Conservation (phyloP, 1,284 basidiomycete genomes). For the Cutaneotrichosporon dermatis region DNA sequence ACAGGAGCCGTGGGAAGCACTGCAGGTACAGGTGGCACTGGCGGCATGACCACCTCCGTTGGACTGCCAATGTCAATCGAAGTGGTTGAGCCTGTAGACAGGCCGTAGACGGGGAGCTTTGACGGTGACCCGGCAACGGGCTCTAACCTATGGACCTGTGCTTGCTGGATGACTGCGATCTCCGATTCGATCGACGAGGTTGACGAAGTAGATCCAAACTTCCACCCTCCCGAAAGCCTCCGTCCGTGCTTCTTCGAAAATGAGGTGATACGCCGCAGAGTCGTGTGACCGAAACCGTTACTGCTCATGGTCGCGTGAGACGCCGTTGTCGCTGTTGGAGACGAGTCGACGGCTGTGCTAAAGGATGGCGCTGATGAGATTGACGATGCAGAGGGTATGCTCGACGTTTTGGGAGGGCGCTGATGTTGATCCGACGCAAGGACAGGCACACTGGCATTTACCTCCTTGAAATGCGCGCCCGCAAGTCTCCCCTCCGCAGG, state of each 20-base stretch:
- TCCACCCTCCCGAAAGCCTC: constrained; percentile 39
- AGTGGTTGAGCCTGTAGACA: background rate
- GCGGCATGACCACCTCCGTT: background rate
- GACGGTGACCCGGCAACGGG: constrained; percentile 6
- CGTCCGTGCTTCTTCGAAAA: constrained; percentile 42
- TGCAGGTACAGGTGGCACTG: background rate
- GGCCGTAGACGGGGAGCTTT: background rate
- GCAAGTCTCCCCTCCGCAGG: background rate
- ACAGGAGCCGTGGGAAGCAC: background rate
- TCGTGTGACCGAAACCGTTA: constrained; percentile 18
- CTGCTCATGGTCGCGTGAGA: background rate
- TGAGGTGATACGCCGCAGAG: constrained; percentile 31
- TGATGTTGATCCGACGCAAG: background rate
- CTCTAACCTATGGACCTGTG: background rate
- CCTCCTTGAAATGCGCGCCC: background rate
- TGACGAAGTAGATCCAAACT: constrained; percentile 31
- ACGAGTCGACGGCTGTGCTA: background rate
- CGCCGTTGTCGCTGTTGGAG: background rate
- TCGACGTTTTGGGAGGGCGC: background rate
- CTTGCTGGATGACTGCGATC: background rate
- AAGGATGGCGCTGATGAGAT: background rate
- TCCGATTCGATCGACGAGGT: background rate
- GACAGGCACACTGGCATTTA: constrained; percentile 4
- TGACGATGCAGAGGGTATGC: background rate
- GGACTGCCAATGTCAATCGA: background rate